phyloP scores from a whole-genome alignment of 1,139 yeast species.

The Saccharomyces hybrid region DNA sequence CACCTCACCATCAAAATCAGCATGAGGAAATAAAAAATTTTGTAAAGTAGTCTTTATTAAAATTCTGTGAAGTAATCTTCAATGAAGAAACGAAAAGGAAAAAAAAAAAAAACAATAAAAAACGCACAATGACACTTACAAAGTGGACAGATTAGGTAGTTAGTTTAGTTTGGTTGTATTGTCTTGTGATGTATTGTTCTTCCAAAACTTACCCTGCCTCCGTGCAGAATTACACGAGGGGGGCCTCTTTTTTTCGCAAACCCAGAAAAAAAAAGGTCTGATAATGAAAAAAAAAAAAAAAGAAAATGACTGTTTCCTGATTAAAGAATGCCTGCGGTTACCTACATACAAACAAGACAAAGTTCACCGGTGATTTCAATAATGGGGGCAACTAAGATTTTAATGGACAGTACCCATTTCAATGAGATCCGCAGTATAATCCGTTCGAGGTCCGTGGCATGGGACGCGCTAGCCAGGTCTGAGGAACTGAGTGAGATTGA shows the following conservation, averaged over 20 bases:
- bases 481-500: conserved; percentile 42
- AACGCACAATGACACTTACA: too few relatives aligned
- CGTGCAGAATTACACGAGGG: conserved; percentile 1
- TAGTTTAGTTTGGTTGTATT: neutral
- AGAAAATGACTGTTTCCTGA: neutral
- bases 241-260: neutral
- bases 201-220: neutral
- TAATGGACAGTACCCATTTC: conserved; percentile 54
- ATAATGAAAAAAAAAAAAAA: neutral
- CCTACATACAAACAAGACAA: neutral
- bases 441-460: conserved; percentile 78
- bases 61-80: too few relatives aligned
- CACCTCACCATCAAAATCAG: neutral
- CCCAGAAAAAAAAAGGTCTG: neutral
- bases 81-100: too few relatives aligned
- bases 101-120: too few relatives aligned
- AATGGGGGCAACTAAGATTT: conserved; percentile 14
- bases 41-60: too few relatives aligned
- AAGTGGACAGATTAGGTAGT: too few relatives aligned
- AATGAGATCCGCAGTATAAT: conserved; percentile 69
- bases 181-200: neutral
- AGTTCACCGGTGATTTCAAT: conserved; percentile 1
- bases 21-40: neutral
- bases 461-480: conserved; percentile 86
- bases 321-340: neutral